Conservation (phyloP, 768 basidiomycete genomes). For the Clitopilus passeckerianus region DNA sequence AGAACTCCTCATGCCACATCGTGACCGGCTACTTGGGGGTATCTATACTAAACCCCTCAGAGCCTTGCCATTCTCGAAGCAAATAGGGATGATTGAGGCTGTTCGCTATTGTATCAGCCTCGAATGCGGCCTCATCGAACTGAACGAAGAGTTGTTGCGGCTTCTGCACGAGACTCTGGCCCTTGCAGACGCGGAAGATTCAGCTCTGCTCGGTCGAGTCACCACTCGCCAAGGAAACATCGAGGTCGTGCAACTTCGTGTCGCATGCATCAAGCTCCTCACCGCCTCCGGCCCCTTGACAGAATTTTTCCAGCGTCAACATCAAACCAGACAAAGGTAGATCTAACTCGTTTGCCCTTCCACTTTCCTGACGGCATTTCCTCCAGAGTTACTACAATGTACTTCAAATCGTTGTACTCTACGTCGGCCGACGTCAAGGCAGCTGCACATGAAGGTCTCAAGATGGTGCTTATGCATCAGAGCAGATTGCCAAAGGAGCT, state of each 20-base stretch:
- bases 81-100: slow-evolving; percentile 97
- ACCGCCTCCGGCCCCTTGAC: slow-evolving; percentile 94
- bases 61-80: slow-evolving; percentile 89
- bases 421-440: slow-evolving; percentile 88
- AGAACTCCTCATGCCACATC: slow-evolving; percentile 79
- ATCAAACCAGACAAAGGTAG: slow-evolving; percentile 81
- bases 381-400: slow-evolving; percentile 83
- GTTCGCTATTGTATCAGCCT: slow-evolving; percentile 90
- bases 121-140: slow-evolving; percentile 83
- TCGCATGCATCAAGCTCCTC: slow-evolving; percentile 89
- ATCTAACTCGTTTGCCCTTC: slow-evolving; percentile 6
- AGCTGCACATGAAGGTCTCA: slow-evolving; percentile 90
- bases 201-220: slow-evolving; percentile 71
- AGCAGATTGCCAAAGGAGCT: slow-evolving; percentile 92
- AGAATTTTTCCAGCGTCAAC: slow-evolving; percentile 87
- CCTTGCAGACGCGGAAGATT: slow-evolving; percentile 92
- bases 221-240: slow-evolving; percentile 71
- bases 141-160: slow-evolving; percentile 89
- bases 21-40: slow-evolving; percentile 81
- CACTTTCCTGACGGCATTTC: neutral
- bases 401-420: slow-evolving; percentile 98
- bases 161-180: slow-evolving; percentile 92
- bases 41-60: slow-evolving; percentile 97
- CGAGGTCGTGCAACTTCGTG: slow-evolving; percentile 85
- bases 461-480: slow-evolving; percentile 85